Percentiles rank a stretch among this genome's conserved stretches.
Evolutionary conservation across 805 yeast genomes (phyloP).

Genomic region (Suhomyces prunicola): DNA sequence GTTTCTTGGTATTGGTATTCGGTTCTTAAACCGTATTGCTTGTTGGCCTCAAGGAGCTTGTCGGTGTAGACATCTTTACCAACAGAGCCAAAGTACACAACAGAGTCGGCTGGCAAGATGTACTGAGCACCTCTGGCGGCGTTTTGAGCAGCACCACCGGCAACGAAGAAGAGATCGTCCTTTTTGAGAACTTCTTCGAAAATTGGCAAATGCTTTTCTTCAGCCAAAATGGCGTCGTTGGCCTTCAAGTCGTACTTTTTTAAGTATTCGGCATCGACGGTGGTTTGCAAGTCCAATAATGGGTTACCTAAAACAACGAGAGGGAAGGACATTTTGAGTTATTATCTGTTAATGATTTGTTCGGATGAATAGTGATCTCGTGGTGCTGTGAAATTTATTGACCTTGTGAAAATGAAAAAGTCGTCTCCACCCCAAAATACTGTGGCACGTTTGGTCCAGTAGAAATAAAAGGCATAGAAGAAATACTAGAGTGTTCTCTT

Average conservation of each 20-base stretch:
- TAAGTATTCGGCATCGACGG: slow-evolving; percentile 64
- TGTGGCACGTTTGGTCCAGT: background rate
- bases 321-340: slow-evolving; percentile 51
- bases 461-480: background rate
- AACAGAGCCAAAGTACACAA: slow-evolving; percentile 93
- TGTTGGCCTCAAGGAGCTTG: slow-evolving; percentile 77
- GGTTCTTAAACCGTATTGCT: slow-evolving; percentile 82
- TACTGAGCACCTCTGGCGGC: slow-evolving; percentile 98
- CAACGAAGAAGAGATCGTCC: slow-evolving; percentile 66
- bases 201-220: slow-evolving; percentile 81
- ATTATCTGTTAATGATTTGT: background rate
- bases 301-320: slow-evolving; percentile 92
- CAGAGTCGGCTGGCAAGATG: slow-evolving; percentile 74
- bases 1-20: slow-evolving; percentile 77
- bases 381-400: background rate
- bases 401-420: background rate
- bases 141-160: slow-evolving; percentile 99
- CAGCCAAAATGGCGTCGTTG: slow-evolving; percentile 89
- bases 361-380: background rate
- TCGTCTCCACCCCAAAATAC: background rate
- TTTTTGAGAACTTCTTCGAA: slow-evolving; percentile 70
- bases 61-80: slow-evolving; percentile 89
- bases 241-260: slow-evolving; percentile 80
- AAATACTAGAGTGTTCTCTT: background rate
- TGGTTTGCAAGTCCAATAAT: slow-evolving; percentile 80